Conservation (phyloP, 139 green algal genomes). For the Chlamydomonas applanata region DNA sequence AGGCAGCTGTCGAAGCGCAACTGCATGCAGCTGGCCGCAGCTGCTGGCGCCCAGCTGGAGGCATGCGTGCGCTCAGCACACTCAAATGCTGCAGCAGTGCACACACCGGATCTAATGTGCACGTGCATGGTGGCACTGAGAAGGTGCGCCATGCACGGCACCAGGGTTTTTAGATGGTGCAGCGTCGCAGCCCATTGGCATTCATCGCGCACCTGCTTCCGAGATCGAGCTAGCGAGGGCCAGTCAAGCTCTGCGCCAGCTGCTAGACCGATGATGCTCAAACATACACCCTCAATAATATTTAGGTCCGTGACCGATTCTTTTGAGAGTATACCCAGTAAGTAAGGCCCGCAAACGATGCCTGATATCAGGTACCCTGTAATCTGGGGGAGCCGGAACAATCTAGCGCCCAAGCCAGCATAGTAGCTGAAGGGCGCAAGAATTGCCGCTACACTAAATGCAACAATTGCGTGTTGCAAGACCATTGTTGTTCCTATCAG, state of each 20-base stretch:
- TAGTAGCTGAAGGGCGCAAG: constrained; percentile 57
- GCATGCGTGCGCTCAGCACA: no score
- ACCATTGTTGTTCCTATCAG: no score
- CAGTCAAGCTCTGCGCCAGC: constrained; percentile 77
- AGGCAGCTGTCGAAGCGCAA: no score
- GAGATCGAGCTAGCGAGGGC: constrained; percentile 51
- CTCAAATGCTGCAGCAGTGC: background rate
- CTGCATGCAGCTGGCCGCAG: no score
- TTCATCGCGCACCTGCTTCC: constrained; percentile 50
- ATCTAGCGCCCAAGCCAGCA: constrained; percentile 19
- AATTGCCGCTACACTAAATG: constrained; percentile 38
- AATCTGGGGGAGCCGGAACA: constrained; percentile 57
- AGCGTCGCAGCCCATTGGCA: background rate
- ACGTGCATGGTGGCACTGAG: background rate
- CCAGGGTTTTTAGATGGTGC: background rate
- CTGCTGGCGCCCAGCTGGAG: no score
- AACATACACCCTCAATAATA: constrained; percentile 61
- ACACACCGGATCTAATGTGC: background rate
- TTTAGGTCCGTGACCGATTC: constrained; percentile 49
- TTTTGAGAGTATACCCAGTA: constrained; percentile 53
- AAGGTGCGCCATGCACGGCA: background rate
- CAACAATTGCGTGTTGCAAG: constrained; percentile 40
- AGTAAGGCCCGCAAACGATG: constrained; percentile 61
- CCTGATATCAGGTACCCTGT: constrained; percentile 77
- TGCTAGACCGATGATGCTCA: constrained; percentile 75